A percentile compares a stretch with the other conserved stretches of the same genome.
These are phyloP conservation scores for Trypanosoma caninum DNA, from an alignment of 208 protist species.

Conservation along the genomic window DNA sequence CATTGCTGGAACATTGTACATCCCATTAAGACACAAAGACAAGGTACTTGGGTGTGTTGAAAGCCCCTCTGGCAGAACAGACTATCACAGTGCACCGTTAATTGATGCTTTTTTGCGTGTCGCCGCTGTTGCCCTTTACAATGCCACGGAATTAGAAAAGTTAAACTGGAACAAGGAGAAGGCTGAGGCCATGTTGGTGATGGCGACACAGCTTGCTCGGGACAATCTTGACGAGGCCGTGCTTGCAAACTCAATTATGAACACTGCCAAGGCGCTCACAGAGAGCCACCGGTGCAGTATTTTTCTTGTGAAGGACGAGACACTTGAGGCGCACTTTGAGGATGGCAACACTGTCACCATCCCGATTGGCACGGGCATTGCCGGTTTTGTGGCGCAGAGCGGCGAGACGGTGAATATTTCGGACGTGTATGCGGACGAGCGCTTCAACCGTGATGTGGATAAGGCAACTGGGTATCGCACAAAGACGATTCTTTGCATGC, in stretches of 20 bases:
- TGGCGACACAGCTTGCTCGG: slow-evolving; percentile 74
- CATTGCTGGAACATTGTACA: slow-evolving; percentile 54
- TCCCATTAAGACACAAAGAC: slow-evolving; percentile 38
- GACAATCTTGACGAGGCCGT: slow-evolving; percentile 74
- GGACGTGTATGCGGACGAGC: slow-evolving; percentile 64
- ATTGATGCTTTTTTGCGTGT: slow-evolving; percentile 27
- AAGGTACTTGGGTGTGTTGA: slow-evolving; percentile 64
- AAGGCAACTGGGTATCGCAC: slow-evolving; percentile 65
- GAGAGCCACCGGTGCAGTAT: slow-evolving; percentile 71
- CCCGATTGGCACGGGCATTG: slow-evolving; percentile 52
- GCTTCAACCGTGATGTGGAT: slow-evolving; percentile 66
- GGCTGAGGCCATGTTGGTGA: slow-evolving; percentile 73
- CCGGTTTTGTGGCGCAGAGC: slow-evolving; percentile 48
- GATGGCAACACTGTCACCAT: slow-evolving; percentile 61
- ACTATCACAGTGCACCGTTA: not conserved
- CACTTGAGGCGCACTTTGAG: slow-evolving; percentile 62
- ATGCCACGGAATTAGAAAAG: slow-evolving; percentile 18
- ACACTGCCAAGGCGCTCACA: slow-evolving; percentile 62
- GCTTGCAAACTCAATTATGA: slow-evolving; percentile 71
- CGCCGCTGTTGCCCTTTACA: slow-evolving; percentile 21
- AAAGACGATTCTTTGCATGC: slow-evolving; percentile 71
- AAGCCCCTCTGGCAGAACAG: slow-evolving; percentile 24
- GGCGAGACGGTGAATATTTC: slow-evolving; percentile 59
- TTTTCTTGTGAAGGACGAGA: slow-evolving; percentile 55
- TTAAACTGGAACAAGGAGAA: slow-evolving; percentile 43